phyloP scores from a whole-genome alignment of 1,139 yeast species.

The Yamadazyma jaroonii region DNA sequence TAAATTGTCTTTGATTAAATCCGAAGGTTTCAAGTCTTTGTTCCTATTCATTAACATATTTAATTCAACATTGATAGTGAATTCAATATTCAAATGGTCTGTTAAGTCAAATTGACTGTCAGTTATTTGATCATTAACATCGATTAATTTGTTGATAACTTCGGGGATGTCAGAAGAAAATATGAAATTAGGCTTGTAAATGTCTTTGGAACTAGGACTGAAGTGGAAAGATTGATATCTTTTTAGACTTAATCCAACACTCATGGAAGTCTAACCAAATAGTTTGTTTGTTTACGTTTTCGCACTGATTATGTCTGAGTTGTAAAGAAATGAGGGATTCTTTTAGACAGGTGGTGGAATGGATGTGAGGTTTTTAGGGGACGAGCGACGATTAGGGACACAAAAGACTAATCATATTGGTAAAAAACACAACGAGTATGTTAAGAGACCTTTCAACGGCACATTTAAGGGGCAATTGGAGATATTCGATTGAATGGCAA shows the following conservation, averaged over 20 bases:
- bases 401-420: too few relatives aligned
- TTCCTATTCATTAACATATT: slow-evolving; percentile 34
- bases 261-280: not conserved
- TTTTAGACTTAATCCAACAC: slow-evolving; percentile 13
- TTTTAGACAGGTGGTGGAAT: too few relatives aligned
- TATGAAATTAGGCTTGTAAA: slow-evolving; percentile 38
- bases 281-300: slow-evolving; percentile 4
- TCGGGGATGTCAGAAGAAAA: slow-evolving; percentile 37
- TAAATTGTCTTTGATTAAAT: slow-evolving; percentile 32
- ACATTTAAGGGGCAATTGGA: not conserved
- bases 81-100: slow-evolving; percentile 10
- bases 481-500: not conserved
- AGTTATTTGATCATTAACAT: slow-evolving; percentile 1
- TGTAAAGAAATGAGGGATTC: too few relatives aligned
- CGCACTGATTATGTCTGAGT: not conserved
- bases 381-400: too few relatives aligned
- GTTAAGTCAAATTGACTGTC: not conserved
- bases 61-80: slow-evolving; percentile 35
- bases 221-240: slow-evolving; percentile 16
- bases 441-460: too few relatives aligned
- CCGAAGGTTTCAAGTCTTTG: slow-evolving; percentile 27
- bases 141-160: slow-evolving; percentile 15
- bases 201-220: slow-evolving; percentile 20
- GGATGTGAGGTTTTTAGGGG: too few relatives aligned
- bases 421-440: too few relatives aligned